A percentile compares a stretch with the other conserved stretches of the same genome.
These are phyloP conservation scores for Sordariomycetes sp. DNA, from an alignment of 2,329 filamentous ascomycete species.

Conservation along the genomic window DNA sequence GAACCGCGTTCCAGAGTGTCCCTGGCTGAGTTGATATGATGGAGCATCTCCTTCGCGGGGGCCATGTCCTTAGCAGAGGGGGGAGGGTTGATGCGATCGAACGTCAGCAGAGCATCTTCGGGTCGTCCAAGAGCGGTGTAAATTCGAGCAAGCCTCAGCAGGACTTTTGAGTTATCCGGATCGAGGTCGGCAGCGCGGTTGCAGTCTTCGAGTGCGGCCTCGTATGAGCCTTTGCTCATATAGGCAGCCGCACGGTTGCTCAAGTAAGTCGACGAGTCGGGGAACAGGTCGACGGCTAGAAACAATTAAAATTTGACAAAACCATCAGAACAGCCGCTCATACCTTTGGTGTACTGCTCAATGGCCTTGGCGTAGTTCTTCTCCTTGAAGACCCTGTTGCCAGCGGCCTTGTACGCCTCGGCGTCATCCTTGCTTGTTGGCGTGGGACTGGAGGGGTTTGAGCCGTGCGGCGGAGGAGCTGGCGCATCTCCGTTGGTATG, in stretches of 20 bases:
- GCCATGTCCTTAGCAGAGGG: slow-evolving; percentile 80
- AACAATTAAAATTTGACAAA: slow-evolving; percentile 1
- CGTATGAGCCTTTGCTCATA: slow-evolving; percentile 77
- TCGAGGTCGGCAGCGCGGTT: slow-evolving; percentile 74
- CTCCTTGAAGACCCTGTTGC: slow-evolving; percentile 96
- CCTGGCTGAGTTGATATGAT: slow-evolving; percentile 72
- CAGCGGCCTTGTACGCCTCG: slow-evolving; percentile 83
- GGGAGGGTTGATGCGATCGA: slow-evolving; percentile 68
- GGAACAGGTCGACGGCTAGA: slow-evolving; percentile 81
- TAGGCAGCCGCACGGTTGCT: slow-evolving; percentile 92
- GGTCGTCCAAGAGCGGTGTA: slow-evolving; percentile 82
- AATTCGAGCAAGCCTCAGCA: slow-evolving; percentile 80
- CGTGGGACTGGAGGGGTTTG: slow-evolving; percentile 49
- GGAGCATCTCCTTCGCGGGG: slow-evolving; percentile 74
- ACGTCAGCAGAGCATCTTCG: slow-evolving; percentile 76
- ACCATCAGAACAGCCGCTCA: slow-evolving; percentile 9
- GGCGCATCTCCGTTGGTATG: slow-evolving; percentile 33
- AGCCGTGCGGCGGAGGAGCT: slow-evolving; percentile 63
- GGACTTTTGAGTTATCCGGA: slow-evolving; percentile 76
- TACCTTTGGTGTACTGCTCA: slow-evolving; percentile 91
- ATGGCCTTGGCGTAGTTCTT: slow-evolving; percentile 83
- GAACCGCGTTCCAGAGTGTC: slow-evolving; percentile 66
- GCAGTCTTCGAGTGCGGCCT: slow-evolving; percentile 79
- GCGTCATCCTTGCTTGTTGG: slow-evolving; percentile 60
- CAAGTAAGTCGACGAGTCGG: slow-evolving; percentile 78